A percentile compares a stretch with the other conserved stretches of the same genome.
phyloP scores from a whole-genome alignment of 306 rosid species.

The Hippophae gyantsensis region DNA sequence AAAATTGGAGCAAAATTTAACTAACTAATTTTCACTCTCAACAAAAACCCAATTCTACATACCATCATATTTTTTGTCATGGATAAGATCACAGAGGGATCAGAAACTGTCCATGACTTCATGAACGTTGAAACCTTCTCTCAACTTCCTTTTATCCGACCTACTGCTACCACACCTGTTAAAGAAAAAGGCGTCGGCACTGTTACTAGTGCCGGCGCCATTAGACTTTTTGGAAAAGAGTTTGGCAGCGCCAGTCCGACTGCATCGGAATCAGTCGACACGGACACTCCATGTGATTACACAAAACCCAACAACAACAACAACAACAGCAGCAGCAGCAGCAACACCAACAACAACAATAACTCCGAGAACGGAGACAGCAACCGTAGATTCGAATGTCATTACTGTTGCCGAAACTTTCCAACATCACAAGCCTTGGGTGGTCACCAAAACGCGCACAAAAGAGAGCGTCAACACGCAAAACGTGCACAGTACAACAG shows the following conservation, averaged over 20 bases:
- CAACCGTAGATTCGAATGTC: conserved; percentile 80
- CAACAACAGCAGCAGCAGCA: conserved; percentile 19
- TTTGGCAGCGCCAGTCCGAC: conserved; percentile 24
- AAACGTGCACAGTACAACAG: conserved; percentile 64
- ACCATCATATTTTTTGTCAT: conserved; percentile 20
- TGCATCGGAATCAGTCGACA: conserved; percentile 29
- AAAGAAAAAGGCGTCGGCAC: conserved; percentile 34
- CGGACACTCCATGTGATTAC: conserved; percentile 17
- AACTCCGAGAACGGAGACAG: conserved; percentile 30
- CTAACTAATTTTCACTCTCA: no score
- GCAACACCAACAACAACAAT: conserved; percentile 8
- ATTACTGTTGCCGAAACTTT: conserved; percentile 87
- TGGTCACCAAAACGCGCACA: conserved; percentile 93
- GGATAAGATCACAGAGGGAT: conserved; percentile 54
- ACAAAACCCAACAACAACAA: conserved; percentile 25
- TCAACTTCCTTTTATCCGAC: conserved; percentile 92
- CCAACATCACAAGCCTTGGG: conserved; percentile 93
- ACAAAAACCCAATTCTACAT: no score
- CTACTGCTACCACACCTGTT: conserved; percentile 44
- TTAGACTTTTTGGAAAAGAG: conserved; percentile 77
- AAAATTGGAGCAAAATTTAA: no score
- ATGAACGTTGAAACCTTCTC: conserved; percentile 93
- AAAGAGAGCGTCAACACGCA: conserved; percentile 86
- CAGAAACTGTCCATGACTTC: conserved; percentile 65
- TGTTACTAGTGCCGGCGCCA: conserved; percentile 20